Evolutionary conservation across 805 yeast genomes (phyloP).

Genomic region (Saccharomyces paradoxus): DNA sequence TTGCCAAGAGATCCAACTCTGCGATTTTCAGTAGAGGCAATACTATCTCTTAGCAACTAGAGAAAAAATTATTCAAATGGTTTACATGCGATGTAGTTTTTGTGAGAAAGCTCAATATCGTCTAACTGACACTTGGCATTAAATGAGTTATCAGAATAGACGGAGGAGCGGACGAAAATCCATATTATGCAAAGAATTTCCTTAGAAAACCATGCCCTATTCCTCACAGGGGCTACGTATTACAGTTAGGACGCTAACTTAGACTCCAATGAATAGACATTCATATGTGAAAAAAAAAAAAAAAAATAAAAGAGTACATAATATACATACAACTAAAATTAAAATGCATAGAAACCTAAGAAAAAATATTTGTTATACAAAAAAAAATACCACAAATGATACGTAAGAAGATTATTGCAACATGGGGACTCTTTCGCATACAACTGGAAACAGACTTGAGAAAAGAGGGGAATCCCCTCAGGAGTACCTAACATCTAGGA

Average conservation of each 20-base stretch:
- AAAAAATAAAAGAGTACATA: neutral
- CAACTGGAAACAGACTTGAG: neutral
- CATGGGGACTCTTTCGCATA: neutral
- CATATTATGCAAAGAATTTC: too few relatives aligned
- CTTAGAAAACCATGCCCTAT: too few relatives aligned
- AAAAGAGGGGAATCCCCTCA: neutral
- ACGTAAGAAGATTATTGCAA: neutral
- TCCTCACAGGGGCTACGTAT: neutral
- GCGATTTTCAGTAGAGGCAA: too few relatives aligned
- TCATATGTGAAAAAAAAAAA: neutral
- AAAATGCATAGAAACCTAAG: neutral
- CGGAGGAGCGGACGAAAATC: too few relatives aligned
- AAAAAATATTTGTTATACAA: neutral
- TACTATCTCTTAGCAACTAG: neutral
- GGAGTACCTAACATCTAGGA: conserved; percentile 36
- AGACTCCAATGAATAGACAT: too few relatives aligned
- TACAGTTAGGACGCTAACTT: neutral
- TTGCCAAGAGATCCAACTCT: neutral
- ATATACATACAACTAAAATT: neutral
- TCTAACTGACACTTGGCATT: too few relatives aligned
- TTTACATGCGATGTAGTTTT: too few relatives aligned
- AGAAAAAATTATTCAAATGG: neutral
- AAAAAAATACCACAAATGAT: neutral
- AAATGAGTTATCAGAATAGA: neutral
- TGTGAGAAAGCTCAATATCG: too few relatives aligned